Conservation (phyloP, 306 rosid species). For the Parietaria judaica region DNA sequence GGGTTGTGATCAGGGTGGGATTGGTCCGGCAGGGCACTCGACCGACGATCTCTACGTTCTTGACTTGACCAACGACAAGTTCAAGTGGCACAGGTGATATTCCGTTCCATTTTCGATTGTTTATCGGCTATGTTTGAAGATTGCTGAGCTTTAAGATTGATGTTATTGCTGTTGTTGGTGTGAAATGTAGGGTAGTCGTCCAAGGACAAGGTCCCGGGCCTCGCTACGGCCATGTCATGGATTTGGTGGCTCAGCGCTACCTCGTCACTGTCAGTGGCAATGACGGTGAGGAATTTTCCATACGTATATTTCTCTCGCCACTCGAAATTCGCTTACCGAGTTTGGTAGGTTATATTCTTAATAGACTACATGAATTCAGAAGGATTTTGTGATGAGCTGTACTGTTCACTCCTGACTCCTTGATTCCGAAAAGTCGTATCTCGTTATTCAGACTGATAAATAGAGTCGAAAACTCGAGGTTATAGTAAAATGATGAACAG, state of each 20-base stretch:
- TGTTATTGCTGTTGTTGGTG: slow-evolving; percentile 9
- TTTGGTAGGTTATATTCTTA: neutral
- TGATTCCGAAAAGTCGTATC: too few species aligned
- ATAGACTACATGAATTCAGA: too few species aligned
- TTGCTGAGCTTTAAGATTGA: slow-evolving; percentile 1
- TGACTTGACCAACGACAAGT: slow-evolving; percentile 82
- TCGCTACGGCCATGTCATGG: slow-evolving; percentile 98
- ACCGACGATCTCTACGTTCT: slow-evolving; percentile 91
- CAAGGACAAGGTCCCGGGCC: slow-evolving; percentile 99
- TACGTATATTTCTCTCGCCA: neutral
- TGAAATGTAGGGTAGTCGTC: slow-evolving; percentile 68
- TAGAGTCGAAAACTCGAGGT: too few species aligned
- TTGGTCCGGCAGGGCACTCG: slow-evolving; percentile 99
- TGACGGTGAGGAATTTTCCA: slow-evolving; percentile 62
- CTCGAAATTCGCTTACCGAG: neutral
- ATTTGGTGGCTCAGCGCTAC: slow-evolving; percentile 98
- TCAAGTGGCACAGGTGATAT: slow-evolving; percentile 94
- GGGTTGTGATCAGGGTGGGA: slow-evolving; percentile 77
- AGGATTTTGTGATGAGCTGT: too few species aligned
- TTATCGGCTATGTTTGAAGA: slow-evolving; percentile 9
- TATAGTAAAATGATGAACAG: too few species aligned
- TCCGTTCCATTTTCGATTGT: slow-evolving; percentile 21
- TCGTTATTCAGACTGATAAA: too few species aligned
- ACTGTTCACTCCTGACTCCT: too few species aligned
- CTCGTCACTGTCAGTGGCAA: slow-evolving; percentile 92